These are phyloP conservation scores for Cercospora sp. DNA, from an alignment of 2,329 filamentous ascomycete species.

Conservation along the genomic window DNA sequence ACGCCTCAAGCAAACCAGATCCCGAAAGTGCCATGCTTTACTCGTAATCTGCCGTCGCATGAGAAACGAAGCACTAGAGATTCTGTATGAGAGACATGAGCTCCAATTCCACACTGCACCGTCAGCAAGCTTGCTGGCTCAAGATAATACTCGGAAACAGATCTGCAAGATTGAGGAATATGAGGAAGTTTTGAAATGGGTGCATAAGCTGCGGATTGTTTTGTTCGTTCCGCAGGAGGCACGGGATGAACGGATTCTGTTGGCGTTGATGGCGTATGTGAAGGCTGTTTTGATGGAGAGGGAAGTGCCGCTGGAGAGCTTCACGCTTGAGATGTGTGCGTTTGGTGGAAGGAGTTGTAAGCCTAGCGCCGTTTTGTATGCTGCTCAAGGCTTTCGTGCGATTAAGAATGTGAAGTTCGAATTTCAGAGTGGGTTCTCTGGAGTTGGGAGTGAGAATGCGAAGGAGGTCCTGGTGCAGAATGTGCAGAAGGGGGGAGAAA, in stretches of 20 bases:
- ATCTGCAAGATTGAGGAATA: conserved; percentile 7
- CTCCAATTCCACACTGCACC: conserved; percentile 5
- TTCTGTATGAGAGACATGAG: conserved; percentile 13
- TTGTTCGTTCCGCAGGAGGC: conserved; percentile 1
- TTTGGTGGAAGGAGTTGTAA: neutral
- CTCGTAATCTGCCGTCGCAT: conserved; percentile 11
- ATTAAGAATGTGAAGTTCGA: conserved; percentile 9
- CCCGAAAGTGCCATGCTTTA: conserved; percentile 1
- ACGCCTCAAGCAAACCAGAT: neutral
- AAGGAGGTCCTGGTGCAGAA: conserved; percentile 8
- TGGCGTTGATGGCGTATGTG: conserved; percentile 9
- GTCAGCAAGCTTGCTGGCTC: neutral
- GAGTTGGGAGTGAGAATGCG: conserved; percentile 9
- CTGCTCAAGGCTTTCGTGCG: conserved; percentile 17
- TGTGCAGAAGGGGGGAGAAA: neutral
- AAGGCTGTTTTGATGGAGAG: conserved; percentile 1
- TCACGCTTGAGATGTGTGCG: conserved; percentile 4
- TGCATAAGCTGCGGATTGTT: neutral
- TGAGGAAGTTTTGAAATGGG: neutral
- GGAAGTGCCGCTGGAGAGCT: neutral
- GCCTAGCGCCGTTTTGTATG: conserved; percentile 16
- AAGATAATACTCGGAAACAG: neutral
- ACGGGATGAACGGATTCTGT: neutral
- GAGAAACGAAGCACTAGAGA: conserved; percentile 7
- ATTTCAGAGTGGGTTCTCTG: conserved; percentile 19